phyloP scores from a whole-genome alignment of 169 alveolate species.

The Plasmodium malariae region DNA sequence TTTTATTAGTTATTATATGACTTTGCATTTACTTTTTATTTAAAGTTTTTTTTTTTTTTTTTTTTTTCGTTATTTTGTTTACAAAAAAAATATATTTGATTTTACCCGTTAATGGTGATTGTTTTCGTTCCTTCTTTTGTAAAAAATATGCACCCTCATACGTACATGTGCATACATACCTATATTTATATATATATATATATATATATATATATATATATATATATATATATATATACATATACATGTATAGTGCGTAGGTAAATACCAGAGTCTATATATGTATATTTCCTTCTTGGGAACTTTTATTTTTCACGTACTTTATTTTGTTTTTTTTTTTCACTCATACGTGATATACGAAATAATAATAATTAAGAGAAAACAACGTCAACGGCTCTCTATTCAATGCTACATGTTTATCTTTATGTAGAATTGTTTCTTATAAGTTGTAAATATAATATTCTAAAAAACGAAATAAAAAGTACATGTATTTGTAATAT shows the following conservation, averaged over 20 bases:
- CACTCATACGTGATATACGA: neutral
- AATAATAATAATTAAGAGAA: neutral
- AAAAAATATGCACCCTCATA: neutral
- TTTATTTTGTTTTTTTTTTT: too few species aligned
- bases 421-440: neutral
- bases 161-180: neutral
- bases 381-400: neutral
- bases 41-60: too few species aligned
- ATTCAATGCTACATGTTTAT: neutral
- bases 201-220: neutral
- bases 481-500: too few species aligned
- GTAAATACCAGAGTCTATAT: neutral
- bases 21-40: too few species aligned
- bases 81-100: neutral
- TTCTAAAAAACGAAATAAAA: neutral
- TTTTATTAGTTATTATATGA: neutral
- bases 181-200: neutral
- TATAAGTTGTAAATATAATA: neutral
- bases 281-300: neutral
- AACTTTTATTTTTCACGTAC: neutral
- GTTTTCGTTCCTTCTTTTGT: too few species aligned
- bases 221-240: neutral
- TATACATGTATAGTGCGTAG: too few species aligned
- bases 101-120: neutral
- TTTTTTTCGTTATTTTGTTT: neutral